Evolutionary conservation across 176 grass and related monocot genomes (phyloP).

Genomic region (Eleusine coracana): DNA sequence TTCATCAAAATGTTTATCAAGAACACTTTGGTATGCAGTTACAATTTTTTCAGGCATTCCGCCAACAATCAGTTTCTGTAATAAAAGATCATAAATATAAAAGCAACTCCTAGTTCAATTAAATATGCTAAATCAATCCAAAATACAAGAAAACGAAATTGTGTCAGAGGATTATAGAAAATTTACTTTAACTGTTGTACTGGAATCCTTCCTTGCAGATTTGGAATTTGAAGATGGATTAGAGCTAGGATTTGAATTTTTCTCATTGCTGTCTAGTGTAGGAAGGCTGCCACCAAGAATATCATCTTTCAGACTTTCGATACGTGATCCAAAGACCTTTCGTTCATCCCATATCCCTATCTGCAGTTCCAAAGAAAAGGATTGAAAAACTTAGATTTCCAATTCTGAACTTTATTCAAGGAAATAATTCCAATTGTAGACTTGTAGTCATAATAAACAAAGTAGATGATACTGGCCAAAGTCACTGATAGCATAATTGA

Average conservation of each 20-base stretch:
- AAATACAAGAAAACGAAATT: slow-evolving; percentile 24
- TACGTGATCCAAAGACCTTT: slow-evolving; percentile 87
- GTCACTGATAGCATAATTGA: no score
- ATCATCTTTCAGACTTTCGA: slow-evolving; percentile 68
- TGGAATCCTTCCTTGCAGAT: slow-evolving; percentile 67
- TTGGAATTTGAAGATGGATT: slow-evolving; percentile 65
- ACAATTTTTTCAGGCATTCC: slow-evolving; percentile 93
- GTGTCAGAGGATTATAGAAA: slow-evolving; percentile 20
- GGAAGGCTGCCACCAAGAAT: slow-evolving; percentile 67
- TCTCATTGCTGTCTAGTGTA: slow-evolving; percentile 54
- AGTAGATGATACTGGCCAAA: no score
- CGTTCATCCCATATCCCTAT: slow-evolving; percentile 92
- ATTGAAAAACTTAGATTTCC: not conserved
- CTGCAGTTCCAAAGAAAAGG: slow-evolving; percentile 51
- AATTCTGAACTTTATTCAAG: not conserved
- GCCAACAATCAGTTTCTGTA: slow-evolving; percentile 83
- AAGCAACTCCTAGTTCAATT: slow-evolving; percentile 11
- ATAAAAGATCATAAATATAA: slow-evolving; percentile 36
- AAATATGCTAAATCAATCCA: slow-evolving; percentile 32
- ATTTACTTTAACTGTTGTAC: slow-evolving; percentile 78
- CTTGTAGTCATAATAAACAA: not conserved
- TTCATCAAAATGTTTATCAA: slow-evolving; percentile 84
- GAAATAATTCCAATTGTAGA: not conserved
- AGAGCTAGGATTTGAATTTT: slow-evolving; percentile 61
- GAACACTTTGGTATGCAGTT: slow-evolving; percentile 70